A percentile compares a stretch with the other conserved stretches of the same genome.
Evolutionary conservation across 495 filamentous ascomycete species (phyloP).

Genomic region (Aspergillus ellipticus): DNA sequence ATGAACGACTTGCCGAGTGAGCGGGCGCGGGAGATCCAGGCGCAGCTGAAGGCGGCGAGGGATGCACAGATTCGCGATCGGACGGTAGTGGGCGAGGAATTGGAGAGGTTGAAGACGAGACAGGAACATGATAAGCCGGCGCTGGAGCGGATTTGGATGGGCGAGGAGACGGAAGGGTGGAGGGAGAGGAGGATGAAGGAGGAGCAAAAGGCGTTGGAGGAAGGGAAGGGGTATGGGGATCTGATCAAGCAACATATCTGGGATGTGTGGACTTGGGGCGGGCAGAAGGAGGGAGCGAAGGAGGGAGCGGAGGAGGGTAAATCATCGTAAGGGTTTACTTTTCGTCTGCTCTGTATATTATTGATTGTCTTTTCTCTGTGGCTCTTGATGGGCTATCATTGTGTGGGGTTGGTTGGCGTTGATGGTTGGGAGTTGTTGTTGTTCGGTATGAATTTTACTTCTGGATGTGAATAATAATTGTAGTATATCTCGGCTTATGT

Average conservation of each 20-base stretch:
- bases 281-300: constrained; percentile 23
- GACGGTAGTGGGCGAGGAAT: constrained; percentile 27
- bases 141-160: constrained; percentile 61
- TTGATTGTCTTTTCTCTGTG: too few species aligned
- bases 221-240: constrained; percentile 75
- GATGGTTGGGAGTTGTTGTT: too few species aligned
- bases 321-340: not conserved
- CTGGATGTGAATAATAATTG: too few species aligned
- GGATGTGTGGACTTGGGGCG: constrained; percentile 70
- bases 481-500: too few species aligned
- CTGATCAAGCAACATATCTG: constrained; percentile 81
- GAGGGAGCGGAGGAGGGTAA: constrained; percentile 19
- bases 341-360: too few species aligned
- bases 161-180: constrained; percentile 62
- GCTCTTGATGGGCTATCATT: not conserved
- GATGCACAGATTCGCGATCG: constrained; percentile 33
- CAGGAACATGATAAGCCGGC: constrained; percentile 37
- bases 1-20: constrained; percentile 46
- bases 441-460: too few species aligned
- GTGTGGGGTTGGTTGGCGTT: too few species aligned
- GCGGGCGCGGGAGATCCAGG: constrained; percentile 51
- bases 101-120: constrained; percentile 40
- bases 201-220: constrained; percentile 68
- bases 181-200: constrained; percentile 64
- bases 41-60: constrained; percentile 32